Evolutionary conservation across 2,329 filamentous ascomycete genomes (phyloP).

Genomic region (Neoarthrinium moseri): DNA sequence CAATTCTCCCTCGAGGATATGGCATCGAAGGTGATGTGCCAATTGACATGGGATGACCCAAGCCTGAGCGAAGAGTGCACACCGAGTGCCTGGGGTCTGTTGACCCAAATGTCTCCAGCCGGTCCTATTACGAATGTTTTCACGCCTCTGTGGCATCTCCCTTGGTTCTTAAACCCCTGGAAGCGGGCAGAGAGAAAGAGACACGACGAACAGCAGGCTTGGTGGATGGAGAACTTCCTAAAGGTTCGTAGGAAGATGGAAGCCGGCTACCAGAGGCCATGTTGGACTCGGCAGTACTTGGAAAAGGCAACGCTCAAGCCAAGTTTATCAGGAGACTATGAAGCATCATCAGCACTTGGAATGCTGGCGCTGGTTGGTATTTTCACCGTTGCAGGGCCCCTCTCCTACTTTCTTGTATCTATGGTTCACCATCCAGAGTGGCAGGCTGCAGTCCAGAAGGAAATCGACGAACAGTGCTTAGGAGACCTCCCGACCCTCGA

Average conservation of each 20-base stretch:
- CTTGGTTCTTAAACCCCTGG: slow-evolving; percentile 50
- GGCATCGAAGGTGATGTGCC: slow-evolving; percentile 56
- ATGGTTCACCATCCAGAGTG: slow-evolving; percentile 49
- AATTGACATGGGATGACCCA: slow-evolving; percentile 52
- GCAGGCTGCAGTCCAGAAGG: slow-evolving; percentile 42
- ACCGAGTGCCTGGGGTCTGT: slow-evolving; percentile 52
- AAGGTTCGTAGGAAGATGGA: slow-evolving; percentile 37
- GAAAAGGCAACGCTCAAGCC: slow-evolving; percentile 31
- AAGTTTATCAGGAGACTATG: slow-evolving; percentile 28
- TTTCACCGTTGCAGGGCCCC: slow-evolving; percentile 33
- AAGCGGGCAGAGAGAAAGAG: slow-evolving; percentile 50
- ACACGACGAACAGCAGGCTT: slow-evolving; percentile 50
- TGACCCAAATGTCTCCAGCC: slow-evolving; percentile 57
- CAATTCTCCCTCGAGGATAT: slow-evolving; percentile 52
- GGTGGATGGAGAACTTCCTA: slow-evolving; percentile 48
- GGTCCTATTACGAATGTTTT: slow-evolving; percentile 57
- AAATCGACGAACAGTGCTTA: slow-evolving; percentile 42
- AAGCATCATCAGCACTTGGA: slow-evolving; percentile 31
- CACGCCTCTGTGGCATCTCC: slow-evolving; percentile 53
- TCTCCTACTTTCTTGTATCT: slow-evolving; percentile 35
- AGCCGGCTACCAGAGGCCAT: slow-evolving; percentile 36
- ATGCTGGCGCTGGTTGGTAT: slow-evolving; percentile 37
- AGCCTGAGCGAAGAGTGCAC: slow-evolving; percentile 45
- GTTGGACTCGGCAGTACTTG: slow-evolving; percentile 40
- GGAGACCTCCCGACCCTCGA: slow-evolving; percentile 40